Evolutionary conservation across 306 rosid species (phyloP).

Genomic region (Quercus parvula): DNA sequence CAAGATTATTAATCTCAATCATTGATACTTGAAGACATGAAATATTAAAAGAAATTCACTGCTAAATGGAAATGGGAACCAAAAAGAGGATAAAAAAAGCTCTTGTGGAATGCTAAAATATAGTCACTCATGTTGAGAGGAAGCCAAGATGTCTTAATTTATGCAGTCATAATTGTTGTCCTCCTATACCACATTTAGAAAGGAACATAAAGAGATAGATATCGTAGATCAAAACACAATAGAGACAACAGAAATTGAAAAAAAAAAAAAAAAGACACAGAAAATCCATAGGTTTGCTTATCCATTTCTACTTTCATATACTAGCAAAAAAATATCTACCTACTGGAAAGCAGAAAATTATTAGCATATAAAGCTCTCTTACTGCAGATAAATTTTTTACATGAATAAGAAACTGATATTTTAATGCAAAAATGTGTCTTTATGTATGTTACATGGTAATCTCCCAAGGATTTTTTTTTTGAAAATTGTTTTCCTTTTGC

Average conservation of each 20-base stretch:
- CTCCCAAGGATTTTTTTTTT: not conserved
- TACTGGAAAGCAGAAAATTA: not conserved
- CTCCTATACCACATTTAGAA: not conserved
- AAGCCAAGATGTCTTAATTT: not conserved
- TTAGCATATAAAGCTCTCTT: not conserved
- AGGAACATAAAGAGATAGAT: not conserved
- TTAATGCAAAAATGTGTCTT: not conserved
- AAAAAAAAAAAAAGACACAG: not conserved
- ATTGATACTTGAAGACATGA: not conserved
- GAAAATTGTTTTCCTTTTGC: not conserved
- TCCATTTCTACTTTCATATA: too few species aligned
- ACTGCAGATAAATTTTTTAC: not conserved
- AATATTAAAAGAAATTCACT: not conserved
- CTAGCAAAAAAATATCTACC: not conserved
- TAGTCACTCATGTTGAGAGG: not conserved
- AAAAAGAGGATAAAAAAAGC: not conserved
- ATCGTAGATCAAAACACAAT: not conserved
- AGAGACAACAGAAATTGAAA: not conserved
- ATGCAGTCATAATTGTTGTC: not conserved
- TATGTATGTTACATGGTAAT: not conserved
- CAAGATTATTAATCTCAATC: not conserved
- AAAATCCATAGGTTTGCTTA: not conserved
- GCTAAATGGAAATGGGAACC: not conserved
- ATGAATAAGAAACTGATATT: not conserved
- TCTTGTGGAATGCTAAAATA: not conserved